Base-by-base conservation (phyloP, 169 alveolate species). In the Plasmodium falciparum region DNA sequence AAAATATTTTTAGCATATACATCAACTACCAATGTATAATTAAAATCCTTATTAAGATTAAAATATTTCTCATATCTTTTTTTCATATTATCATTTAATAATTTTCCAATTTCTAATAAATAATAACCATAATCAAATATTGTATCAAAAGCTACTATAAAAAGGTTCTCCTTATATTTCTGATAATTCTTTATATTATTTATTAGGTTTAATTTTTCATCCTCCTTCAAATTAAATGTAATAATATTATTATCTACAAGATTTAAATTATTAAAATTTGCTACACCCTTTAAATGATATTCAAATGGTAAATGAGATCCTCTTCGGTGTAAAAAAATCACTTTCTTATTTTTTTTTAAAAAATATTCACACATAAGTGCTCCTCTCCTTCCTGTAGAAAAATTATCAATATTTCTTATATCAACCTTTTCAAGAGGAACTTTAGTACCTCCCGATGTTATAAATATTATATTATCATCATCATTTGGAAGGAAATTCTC, bases 401-500 rank as follows among this genome's bases (percentile, higher is more conserved):
- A 95, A 52, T 97, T 97, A 54, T 97, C 98, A 12, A 97, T 91
- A 8, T 93, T 89, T 75, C 98, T 89, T 1, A 97, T 97, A 39
- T 95, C 89, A 17, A 93, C 95, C 62, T 90, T 93, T 72, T 97
- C 98, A 39, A 97, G 73, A 9, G 98, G 98, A 17, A 95, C 97
- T 62, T 95, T 94, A 1, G 98, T 96, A 6, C 98, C 98, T n/a
- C 98, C 98, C 7, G 97, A 95, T 2, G 98, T 96, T 5, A 97
- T 85, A 12, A 95, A 12, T 11, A 74, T 74, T 45, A 74, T 74
- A 3, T 61, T 24, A 4, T 62, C 52, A 11, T 13, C n/a, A n/a
- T 12, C 6, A 13, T 66, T 26, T 26, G 13, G 45, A 12, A 74
- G 59, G 22, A 74, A 45, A 12, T 13, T 50, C 4, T 26, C 52